These are phyloP conservation scores for Podila verticillata DNA, from an alignment of 192 early-diverging fungal genomes.

Conservation along the genomic window DNA sequence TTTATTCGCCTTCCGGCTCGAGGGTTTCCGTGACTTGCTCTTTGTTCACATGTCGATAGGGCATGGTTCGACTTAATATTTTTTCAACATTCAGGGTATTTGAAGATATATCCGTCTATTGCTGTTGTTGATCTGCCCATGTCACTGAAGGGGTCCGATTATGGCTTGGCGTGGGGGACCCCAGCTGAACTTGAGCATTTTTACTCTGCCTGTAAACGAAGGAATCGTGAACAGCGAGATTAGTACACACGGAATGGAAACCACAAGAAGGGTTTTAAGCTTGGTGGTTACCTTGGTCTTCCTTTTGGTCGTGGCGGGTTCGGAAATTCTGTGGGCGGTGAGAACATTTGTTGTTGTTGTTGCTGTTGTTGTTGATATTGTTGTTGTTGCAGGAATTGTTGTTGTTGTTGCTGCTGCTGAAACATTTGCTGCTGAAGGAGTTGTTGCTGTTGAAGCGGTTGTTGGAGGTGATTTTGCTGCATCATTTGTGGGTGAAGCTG, in stretches of 20 bases:
- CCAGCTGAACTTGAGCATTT: constrained; percentile 32
- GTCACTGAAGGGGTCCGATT: constrained; percentile 31
- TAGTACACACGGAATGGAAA: neutral
- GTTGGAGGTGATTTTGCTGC: constrained; percentile 36
- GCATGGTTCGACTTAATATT: no score
- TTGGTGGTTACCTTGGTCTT: constrained; percentile 35
- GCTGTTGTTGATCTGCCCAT: constrained; percentile 47
- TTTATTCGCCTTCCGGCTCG: no score
- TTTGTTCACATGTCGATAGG: neutral
- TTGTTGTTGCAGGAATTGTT: constrained; percentile 19
- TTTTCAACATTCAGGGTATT: no score
- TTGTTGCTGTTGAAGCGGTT: constrained; percentile 8
- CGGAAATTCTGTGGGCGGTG: constrained; percentile 23
- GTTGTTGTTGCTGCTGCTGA: constrained; percentile 16
- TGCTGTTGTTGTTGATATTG: constrained; percentile 28
- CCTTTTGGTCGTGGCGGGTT: constrained; percentile 40
- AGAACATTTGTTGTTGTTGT: constrained; percentile 11
- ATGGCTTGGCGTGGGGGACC: constrained; percentile 32
- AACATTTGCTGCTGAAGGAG: neutral
- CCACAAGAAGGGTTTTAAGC: neutral
- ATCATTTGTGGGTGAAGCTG: constrained; percentile 46
- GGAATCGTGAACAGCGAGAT: neutral
- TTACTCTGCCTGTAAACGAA: constrained; percentile 32
- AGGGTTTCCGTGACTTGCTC: neutral
- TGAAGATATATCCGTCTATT: neutral